Evolutionary conservation across 768 basidiomycete species (phyloP), one percentile per base, ranked within the genome.

Genomic region (Rhodotorula taiwanensis): DNA sequence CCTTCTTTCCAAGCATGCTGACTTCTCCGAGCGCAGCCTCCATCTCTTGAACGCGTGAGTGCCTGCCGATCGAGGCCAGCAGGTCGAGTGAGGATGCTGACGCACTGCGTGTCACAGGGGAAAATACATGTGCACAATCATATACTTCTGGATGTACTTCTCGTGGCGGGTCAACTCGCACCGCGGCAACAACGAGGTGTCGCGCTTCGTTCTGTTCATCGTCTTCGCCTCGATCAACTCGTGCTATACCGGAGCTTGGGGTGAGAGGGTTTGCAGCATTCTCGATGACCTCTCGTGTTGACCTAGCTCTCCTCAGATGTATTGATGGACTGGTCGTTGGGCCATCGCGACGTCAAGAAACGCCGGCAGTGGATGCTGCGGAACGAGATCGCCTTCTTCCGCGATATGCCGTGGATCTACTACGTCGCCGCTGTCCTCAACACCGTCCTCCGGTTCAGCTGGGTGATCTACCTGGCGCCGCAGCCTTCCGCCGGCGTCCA

Each of bases 301-400:
- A 45, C 9, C 18, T 45, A 25, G 10, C 23, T 44, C n/a, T n/a
- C n/a, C 23, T 21, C 33, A 49, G 43, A 54, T 67, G 89, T 90
- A 36, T 72, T 86, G 15, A 87, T 93, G 83, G 94, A 98, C 75
- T 97, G 94, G 94, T 89, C 87, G 3, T 73, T 98, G 48, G 77
- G 90, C 47, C 80, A 82, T 44, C 49, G 58, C 42, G 60, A 79
- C 80, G 7, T 83, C 79, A 60, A 60, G n/a, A 60, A 78, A 79
- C 13, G 78, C 70, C 63, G 71, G 34, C 79, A 86, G 66, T 81
- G 77, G 25, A 77, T 88, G 44, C 80, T 98, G 5, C 83, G 95
- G 23, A 75, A 78, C 7, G 88, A 93, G 42, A 76, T 94, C 36
- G 77, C 88, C 4, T 65, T 31, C 54, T 97, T 92, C 74, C 78